Evolutionary conservation across 1,284 basidiomycete genomes (phyloP).

Genomic region (Phenoliferia sp.): DNA sequence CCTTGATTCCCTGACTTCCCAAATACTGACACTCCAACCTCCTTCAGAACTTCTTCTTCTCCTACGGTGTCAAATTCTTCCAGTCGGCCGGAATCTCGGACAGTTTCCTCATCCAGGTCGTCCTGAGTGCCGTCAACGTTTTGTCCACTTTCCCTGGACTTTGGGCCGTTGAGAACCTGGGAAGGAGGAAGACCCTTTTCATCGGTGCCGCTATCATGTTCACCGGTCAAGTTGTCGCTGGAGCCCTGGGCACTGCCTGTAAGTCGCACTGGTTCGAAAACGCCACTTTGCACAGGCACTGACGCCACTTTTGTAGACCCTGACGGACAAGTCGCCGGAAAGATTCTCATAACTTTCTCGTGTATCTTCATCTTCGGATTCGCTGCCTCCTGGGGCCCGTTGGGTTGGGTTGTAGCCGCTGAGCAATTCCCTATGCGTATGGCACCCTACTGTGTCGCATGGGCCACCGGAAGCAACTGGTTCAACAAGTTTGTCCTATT

Average conservation of each 20-base stretch:
- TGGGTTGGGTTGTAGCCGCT: conserved; percentile 41
- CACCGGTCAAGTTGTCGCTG: conserved; percentile 47
- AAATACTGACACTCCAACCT: conserved; percentile 9
- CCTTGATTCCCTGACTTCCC: neutral
- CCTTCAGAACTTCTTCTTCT: conserved; percentile 31
- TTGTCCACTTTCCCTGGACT: conserved; percentile 9
- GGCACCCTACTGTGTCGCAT: conserved; percentile 43
- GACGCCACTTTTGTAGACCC: conserved; percentile 7
- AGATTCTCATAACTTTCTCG: conserved; percentile 48
- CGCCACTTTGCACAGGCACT: neutral
- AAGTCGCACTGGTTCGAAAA: neutral
- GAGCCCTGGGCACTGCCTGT: conserved; percentile 40
- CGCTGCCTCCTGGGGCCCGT: conserved; percentile 48
- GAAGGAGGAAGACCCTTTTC: conserved; percentile 48
- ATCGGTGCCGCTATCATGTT: conserved; percentile 47
- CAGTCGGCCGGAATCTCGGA: conserved; percentile 44
- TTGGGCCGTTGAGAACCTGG: conserved; percentile 44
- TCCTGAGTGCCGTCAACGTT: conserved; percentile 45
- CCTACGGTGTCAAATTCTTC: conserved; percentile 43
- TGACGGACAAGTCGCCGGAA: conserved; percentile 41
- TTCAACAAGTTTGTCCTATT: conserved; percentile 27
- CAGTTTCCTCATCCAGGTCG: conserved; percentile 47
- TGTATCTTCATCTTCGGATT: conserved; percentile 50
- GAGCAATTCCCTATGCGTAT: conserved; percentile 47
- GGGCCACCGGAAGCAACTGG: conserved; percentile 46